These are phyloP conservation scores for Wickerhamiella hasegawae DNA, from an alignment of 805 yeast genomes.

Conservation along the genomic window DNA sequence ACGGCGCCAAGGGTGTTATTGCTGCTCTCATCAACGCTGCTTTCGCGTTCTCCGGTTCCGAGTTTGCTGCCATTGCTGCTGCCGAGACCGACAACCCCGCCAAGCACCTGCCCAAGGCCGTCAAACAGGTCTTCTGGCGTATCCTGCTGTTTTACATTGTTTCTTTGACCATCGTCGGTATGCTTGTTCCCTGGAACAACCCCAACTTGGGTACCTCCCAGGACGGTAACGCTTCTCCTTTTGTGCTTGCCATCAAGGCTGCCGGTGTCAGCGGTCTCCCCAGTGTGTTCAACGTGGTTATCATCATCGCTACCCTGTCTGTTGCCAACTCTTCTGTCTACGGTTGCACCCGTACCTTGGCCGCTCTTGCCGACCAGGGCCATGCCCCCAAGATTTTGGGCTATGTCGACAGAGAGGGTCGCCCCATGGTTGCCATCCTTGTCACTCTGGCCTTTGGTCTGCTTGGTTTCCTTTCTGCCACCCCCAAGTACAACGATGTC, in stretches of 20 bases:
- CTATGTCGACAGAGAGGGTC: conserved; percentile 49
- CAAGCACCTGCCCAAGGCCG: conserved; percentile 44
- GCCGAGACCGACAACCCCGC: conserved; percentile 54
- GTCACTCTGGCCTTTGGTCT: conserved; percentile 38
- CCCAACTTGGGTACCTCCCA: conserved; percentile 29
- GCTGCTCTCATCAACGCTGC: conserved; percentile 54
- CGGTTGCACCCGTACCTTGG: conserved; percentile 50
- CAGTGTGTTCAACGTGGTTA: conserved; percentile 50
- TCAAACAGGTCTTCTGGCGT: conserved; percentile 64
- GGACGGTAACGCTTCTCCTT: conserved; percentile 59
- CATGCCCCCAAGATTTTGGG: conserved; percentile 42
- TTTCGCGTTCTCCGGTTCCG: conserved; percentile 50
- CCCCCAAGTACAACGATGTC: conserved; percentile 34
- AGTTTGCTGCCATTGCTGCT: conserved; percentile 49
- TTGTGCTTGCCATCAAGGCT: conserved; percentile 51
- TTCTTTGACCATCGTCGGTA: conserved; percentile 36
- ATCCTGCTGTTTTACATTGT: conserved; percentile 46
- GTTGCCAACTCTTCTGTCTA: conserved; percentile 63
- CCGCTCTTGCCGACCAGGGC: conserved; percentile 47
- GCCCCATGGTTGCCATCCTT: conserved; percentile 45
- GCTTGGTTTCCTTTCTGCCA: conserved; percentile 41
- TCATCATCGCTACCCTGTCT: conserved; percentile 48
- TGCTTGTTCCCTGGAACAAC: conserved; percentile 46
- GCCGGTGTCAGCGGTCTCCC: conserved; percentile 55
- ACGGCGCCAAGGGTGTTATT: conserved; percentile 50